Evolutionary conservation across 805 yeast genomes (phyloP), one percentile per base, ranked within the genome.

Genomic region (Lipomyces orientalis): DNA sequence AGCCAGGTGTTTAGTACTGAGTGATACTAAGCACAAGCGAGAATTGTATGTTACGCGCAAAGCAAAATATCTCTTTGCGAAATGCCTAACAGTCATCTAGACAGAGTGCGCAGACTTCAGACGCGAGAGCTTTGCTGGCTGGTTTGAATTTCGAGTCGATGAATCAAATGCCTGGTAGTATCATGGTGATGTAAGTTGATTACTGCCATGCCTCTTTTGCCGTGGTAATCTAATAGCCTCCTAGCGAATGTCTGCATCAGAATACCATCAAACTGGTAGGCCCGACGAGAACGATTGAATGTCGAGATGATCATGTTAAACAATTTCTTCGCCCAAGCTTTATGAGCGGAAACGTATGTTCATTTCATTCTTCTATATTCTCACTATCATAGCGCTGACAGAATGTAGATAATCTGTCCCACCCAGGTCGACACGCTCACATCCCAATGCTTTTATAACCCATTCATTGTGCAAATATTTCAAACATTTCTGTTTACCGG

Each of bases 321-420:
- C 64, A 33, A 37, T 65, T 65, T 37, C 46, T 65, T 55, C 52
- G 68, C 19, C 64, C 68, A 7, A 65, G 68, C n/a, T 65, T 65
- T 56, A 65, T 65, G 64, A 60, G 62, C 46, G 68, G 68, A 8
- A 61, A 61, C 35, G 64, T 60, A 56, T 22, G 60, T 35, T 16
- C 9, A 7, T 10, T 16, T 33, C 16, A 37, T 6, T n/a, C 33
- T 16, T 46, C 31, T 58, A 4, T 5, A 43, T n/a, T 43, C 19
- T 19, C 8, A 43, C 4, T 16, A 43, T n/a, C 22, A 43, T 10
- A 10, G 39, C 10, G 14, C 39, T 56, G 59, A 31, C 59, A 31
- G 43, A 56, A 34, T 22, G n/a, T 37, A 62, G 61, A 60, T 56
- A 5, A 25, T 65, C 14, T 65, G 64, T 25, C 68, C 65, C 2